These are phyloP conservation scores for Trypanosoma cruzi DNA, from an alignment of 208 protist genomes.

Conservation along the genomic window DNA sequence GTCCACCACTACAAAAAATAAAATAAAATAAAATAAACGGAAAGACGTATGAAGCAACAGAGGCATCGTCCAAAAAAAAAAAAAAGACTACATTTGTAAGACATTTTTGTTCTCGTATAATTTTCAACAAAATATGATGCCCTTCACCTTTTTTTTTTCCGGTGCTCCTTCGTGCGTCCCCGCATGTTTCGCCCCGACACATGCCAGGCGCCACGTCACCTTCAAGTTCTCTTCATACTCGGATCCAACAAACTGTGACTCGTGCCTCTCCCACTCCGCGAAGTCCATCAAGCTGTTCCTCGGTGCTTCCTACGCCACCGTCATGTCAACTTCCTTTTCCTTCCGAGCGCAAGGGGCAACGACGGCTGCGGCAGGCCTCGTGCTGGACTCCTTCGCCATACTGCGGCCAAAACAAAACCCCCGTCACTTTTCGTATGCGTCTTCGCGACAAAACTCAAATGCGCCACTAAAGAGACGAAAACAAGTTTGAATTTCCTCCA, in stretches of 20 bases:
- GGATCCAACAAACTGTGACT: conserved; percentile 13
- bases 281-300: conserved; percentile 24
- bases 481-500: not conserved
- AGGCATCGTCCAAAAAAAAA: conserved; percentile 2
- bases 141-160: conserved; percentile 3
- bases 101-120: too few relatives aligned
- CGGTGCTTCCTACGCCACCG: conserved; percentile 8
- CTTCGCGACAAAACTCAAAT: conserved; percentile 50
- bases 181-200: not conserved
- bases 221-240: conserved; percentile 6
- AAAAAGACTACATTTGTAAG: too few relatives aligned
- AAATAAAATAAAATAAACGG: conserved; percentile 18
- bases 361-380: not conserved
- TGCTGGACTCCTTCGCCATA: conserved; percentile 31
- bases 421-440: conserved; percentile 60
- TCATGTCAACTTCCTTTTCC: conserved; percentile 16
- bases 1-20: conserved; percentile 6
- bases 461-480: conserved; percentile 38
- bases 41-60: not conserved
- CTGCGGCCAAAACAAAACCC: conserved; percentile 61
- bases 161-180: not conserved
- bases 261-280: conserved; percentile 25
- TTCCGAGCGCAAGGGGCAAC: not conserved
- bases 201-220: not conserved
- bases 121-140: too few relatives aligned